phyloP scores from a whole-genome alignment of 306 rosid genomes.

The Medicago truncatula region DNA sequence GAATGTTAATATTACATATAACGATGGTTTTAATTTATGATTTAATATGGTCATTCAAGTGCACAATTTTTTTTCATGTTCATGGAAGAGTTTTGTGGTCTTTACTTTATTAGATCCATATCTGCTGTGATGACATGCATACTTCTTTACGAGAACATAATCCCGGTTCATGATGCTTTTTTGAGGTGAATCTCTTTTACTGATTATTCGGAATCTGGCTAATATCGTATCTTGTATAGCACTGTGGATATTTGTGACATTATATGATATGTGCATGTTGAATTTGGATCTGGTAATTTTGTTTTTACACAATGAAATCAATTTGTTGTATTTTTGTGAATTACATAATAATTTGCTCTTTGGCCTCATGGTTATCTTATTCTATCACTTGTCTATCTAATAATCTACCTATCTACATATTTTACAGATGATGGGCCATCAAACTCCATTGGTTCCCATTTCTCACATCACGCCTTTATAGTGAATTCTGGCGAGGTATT shows the following conservation, averaged over 20 bases:
- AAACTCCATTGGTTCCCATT: background rate
- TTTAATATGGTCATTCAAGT: slow-evolving; percentile 5
- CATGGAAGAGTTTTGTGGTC: background rate
- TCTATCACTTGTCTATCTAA: background rate
- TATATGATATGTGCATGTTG: slow-evolving; percentile 3
- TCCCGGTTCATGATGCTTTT: background rate
- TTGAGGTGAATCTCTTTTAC: slow-evolving; percentile 6
- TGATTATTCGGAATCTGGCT: background rate
- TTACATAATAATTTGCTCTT: background rate
- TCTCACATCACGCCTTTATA: background rate
- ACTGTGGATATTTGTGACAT: background rate
- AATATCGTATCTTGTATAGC: slow-evolving; percentile 11
- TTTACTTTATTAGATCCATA: background rate
- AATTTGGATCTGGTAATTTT: background rate
- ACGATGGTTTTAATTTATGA: no score
- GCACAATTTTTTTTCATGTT: background rate
- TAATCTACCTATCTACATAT: background rate
- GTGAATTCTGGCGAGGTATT: slow-evolving; percentile 2
- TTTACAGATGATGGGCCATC: background rate
- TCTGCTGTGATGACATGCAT: background rate
- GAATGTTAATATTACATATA: background rate
- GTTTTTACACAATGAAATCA: background rate
- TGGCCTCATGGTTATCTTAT: slow-evolving; percentile 4
- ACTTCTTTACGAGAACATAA: background rate
- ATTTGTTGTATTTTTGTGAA: background rate